These are phyloP conservation scores for Musa beccarii DNA, from an alignment of 176 grass and related monocot species.

Conservation along the genomic window DNA sequence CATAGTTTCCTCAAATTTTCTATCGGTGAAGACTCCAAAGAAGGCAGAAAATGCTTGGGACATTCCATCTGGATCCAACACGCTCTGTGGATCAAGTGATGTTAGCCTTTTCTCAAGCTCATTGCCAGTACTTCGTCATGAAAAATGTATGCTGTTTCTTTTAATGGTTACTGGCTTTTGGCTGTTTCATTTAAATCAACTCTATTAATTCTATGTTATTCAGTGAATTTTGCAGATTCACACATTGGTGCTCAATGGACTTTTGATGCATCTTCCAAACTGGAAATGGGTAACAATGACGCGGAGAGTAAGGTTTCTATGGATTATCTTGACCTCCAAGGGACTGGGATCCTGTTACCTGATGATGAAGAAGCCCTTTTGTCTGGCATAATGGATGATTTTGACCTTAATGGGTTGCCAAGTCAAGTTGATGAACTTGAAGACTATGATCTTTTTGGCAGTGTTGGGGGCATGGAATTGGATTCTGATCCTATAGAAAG, in stretches of 20 bases:
- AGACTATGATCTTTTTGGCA: conserved; percentile 40
- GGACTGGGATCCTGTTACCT: conserved; percentile 32
- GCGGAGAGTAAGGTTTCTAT: not conserved
- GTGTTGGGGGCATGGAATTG: conserved; percentile 39
- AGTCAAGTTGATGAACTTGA: conserved; percentile 29
- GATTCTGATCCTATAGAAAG: conserved; percentile 32
- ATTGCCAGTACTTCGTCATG: conserved; percentile 20
- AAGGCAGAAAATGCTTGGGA: conserved; percentile 24
- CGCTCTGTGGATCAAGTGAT: conserved; percentile 22
- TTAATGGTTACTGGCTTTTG: not conserved
- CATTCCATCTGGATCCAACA: conserved; percentile 13
- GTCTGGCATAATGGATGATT: conserved; percentile 39
- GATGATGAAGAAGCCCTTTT: conserved; percentile 41
- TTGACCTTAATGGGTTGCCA: conserved; percentile 30
- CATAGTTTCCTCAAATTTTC: conserved; percentile 24
- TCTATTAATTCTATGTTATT: not conserved
- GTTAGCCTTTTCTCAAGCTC: conserved; percentile 32
- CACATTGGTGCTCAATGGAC: conserved; percentile 9
- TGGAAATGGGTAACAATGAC: not conserved
- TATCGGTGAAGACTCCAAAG: conserved; percentile 15
- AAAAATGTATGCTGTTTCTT: conserved; percentile 10
- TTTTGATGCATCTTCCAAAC: conserved; percentile 15
- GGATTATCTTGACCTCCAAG: conserved; percentile 30
- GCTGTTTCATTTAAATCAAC: not conserved
- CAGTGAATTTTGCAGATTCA: conserved; percentile 11